These are phyloP conservation scores for Rhododendron mucronatum DNA, from an alignment of 148 eudicot species.

Conservation along the genomic window DNA sequence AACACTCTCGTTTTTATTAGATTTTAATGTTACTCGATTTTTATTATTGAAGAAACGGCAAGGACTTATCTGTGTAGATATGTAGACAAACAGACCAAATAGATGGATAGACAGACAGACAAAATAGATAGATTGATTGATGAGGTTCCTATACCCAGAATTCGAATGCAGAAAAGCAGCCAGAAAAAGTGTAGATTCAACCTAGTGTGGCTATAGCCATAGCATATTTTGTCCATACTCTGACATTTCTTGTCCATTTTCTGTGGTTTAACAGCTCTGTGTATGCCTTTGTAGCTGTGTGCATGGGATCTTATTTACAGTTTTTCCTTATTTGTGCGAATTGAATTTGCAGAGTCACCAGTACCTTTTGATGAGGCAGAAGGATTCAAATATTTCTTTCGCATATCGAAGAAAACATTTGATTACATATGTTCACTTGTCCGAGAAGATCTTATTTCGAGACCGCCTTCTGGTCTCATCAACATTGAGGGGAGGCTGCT, in stretches of 20 bases:
- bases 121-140: neutral
- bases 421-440: conserved; percentile 89
- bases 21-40: neutral
- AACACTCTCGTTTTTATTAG: neutral
- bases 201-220: neutral
- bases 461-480: conserved; percentile 96
- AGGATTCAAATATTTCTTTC: conserved; percentile 85
- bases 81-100: neutral
- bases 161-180: neutral
- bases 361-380: conserved; percentile 72
- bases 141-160: neutral
- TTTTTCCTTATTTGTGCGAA: neutral
- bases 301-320: neutral
- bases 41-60: neutral
- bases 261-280: neutral
- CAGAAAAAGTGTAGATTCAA: neutral
- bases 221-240: no score
- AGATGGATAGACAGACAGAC: neutral
- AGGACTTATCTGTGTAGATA: neutral
- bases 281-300: neutral
- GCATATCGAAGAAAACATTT: conserved; percentile 81
- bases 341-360: conserved; percentile 41
- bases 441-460: conserved; percentile 78
- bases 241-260: neutral
- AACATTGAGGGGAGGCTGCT: conserved; percentile 97